Evolutionary conservation across 192 early-diverging fungal genomes (phyloP).

Genomic region (Podochytrium sp.): DNA sequence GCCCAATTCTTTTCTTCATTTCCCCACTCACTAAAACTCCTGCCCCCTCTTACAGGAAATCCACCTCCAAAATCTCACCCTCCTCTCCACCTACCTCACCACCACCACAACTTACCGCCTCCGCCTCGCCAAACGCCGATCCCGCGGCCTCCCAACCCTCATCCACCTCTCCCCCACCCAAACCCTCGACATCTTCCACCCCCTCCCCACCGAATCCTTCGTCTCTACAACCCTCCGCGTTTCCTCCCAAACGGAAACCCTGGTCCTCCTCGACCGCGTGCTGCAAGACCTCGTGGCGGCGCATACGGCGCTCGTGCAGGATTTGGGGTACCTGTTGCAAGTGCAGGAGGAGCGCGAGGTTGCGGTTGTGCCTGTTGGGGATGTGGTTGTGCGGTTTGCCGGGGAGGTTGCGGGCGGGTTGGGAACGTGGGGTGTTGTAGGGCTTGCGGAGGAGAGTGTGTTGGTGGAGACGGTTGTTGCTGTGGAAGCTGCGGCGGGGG

Average conservation of each 20-base stretch:
- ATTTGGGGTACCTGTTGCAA: slow-evolving; percentile 17
- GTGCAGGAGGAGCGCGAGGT: slow-evolving; percentile 1
- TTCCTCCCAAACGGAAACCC: slow-evolving; percentile 28
- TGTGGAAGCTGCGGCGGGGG: background rate
- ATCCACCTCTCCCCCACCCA: slow-evolving; percentile 17
- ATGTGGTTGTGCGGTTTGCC: slow-evolving; percentile 20
- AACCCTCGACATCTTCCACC: slow-evolving; percentile 16
- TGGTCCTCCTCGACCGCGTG: slow-evolving; percentile 26
- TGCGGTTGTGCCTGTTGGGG: slow-evolving; percentile 15
- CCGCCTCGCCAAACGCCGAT: slow-evolving; percentile 31
- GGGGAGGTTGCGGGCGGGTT: background rate
- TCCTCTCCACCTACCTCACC: slow-evolving; percentile 29
- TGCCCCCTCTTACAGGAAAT: slow-evolving; percentile 35
- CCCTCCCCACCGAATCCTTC: slow-evolving; percentile 11
- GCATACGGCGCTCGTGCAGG: slow-evolving; percentile 17
- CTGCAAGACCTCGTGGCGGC: slow-evolving; percentile 8
- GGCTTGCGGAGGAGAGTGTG: background rate
- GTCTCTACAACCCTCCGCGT: slow-evolving; percentile 6
- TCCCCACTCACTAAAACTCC: background rate
- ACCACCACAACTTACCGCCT: slow-evolving; percentile 27
- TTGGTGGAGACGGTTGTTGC: background rate
- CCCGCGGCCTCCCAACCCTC: slow-evolving; percentile 19
- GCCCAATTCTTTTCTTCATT: background rate
- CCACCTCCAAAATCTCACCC: slow-evolving; percentile 30
- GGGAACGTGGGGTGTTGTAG: slow-evolving; percentile 16